Conservation (phyloP, 441 rosid genomes). For the Melastoma candidum region DNA sequence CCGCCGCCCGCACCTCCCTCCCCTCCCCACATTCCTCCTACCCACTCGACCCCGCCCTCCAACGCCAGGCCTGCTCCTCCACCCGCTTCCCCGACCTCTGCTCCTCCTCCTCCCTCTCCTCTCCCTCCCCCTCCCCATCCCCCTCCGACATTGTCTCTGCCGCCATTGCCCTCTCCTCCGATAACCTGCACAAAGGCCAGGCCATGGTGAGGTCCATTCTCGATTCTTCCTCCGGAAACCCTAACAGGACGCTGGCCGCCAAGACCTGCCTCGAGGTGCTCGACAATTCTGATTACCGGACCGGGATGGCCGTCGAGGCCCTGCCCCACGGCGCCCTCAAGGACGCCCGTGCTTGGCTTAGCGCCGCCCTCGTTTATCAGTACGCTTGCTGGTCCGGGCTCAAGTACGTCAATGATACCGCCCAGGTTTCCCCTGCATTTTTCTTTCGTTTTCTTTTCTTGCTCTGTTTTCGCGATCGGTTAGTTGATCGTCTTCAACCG, state of each 20-base stretch:
- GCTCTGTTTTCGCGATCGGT: too few relatives aligned
- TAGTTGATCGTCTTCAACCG: too few relatives aligned
- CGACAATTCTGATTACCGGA: slow-evolving; percentile 40
- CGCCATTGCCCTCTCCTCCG: slow-evolving; percentile 47
- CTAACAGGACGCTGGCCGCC: slow-evolving; percentile 44
- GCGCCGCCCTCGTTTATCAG: slow-evolving; percentile 65
- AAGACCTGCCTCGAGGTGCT: slow-evolving; percentile 39
- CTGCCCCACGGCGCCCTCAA: slow-evolving; percentile 25
- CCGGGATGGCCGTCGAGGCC: slow-evolving; percentile 25
- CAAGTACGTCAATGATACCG: slow-evolving; percentile 46
- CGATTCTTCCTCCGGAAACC: slow-evolving; percentile 29
- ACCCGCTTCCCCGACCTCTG: slow-evolving; percentile 51
- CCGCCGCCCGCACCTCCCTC: too few relatives aligned
- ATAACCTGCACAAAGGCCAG: slow-evolving; percentile 36
- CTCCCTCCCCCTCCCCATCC: slow-evolving; percentile 26
- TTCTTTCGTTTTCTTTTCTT: too few relatives aligned
- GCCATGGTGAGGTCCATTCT: slow-evolving; percentile 39
- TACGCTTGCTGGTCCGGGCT: slow-evolving; percentile 63
- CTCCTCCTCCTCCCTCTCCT: slow-evolving; percentile 19
- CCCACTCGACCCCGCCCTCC: slow-evolving; percentile 11
- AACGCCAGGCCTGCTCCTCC: slow-evolving; percentile 46
- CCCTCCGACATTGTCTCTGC: slow-evolving; percentile 50
- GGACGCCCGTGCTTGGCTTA: slow-evolving; percentile 77
- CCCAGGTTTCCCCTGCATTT: background rate
- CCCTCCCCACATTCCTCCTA: slow-evolving; percentile 8